Evolutionary conservation across 75 land plant genomes (phyloP).

Genomic region (Pinus albicaulis): DNA sequence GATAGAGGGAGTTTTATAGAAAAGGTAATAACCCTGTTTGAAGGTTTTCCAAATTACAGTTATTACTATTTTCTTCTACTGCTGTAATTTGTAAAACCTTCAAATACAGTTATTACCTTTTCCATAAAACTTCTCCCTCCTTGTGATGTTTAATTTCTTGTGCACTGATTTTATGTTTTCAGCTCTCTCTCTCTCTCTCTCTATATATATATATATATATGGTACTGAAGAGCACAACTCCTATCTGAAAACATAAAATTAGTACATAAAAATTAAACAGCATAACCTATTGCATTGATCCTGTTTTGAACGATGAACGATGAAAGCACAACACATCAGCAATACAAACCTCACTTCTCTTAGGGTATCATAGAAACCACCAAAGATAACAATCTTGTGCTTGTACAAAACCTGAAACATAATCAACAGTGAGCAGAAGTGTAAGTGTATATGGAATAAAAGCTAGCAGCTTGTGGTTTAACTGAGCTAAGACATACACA

Average conservation of each 20-base stretch:
- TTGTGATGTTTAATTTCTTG: too few species aligned
- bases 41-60: not conserved
- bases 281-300: not conserved
- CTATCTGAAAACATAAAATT: not conserved
- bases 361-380: slow-evolving; percentile 99
- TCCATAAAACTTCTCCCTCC: too few species aligned
- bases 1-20: not conserved
- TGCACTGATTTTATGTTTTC: too few species aligned
- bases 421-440: not conserved
- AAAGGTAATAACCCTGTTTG: not conserved
- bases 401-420: slow-evolving; percentile 83
- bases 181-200: too few species aligned
- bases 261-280: not conserved
- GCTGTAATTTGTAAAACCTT: too few species aligned
- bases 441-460: not conserved
- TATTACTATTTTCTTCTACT: too few species aligned
- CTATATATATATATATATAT: too few species aligned
- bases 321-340: not conserved
- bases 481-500: not conserved
- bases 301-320: not conserved
- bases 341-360: slow-evolving; percentile 94
- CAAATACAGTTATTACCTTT: too few species aligned
- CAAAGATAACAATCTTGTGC: slow-evolving; percentile 95
- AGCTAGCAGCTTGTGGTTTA: not conserved
- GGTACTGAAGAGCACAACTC: too few species aligned